Evolutionary conservation across 176 grass and related monocot species (phyloP).

Genomic region (Juncus inflexus): DNA sequence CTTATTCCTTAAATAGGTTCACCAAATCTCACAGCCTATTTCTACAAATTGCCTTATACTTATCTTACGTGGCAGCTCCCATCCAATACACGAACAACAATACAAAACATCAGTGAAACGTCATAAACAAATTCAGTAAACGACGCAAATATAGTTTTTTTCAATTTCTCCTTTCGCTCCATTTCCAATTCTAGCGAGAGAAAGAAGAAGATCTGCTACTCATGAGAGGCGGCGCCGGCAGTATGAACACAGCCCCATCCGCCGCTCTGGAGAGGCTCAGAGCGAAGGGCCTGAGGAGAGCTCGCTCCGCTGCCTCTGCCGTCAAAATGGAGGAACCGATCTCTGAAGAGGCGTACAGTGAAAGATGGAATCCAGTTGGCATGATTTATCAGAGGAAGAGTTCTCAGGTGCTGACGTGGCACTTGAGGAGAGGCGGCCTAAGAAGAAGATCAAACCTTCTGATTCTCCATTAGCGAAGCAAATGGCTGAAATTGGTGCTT

Average conservation of each 20-base stretch:
- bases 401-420: conserved; percentile 38
- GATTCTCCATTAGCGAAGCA: conserved; percentile 24
- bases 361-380: conserved; percentile 44
- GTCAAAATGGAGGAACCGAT: conserved; percentile 82
- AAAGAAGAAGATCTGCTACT: conserved; percentile 19
- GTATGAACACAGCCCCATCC: conserved; percentile 40
- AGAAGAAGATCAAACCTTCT: conserved; percentile 47
- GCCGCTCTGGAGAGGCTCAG: conserved; percentile 65
- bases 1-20: too few species aligned
- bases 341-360: conserved; percentile 77
- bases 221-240: conserved; percentile 35
- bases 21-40: too few species aligned
- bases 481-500: conserved; percentile 66
- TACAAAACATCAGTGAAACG: too few species aligned
- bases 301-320: conserved; percentile 31
- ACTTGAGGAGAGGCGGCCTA: conserved; percentile 36
- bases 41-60: too few species aligned
- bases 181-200: background rate
- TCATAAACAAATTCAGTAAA: too few species aligned
- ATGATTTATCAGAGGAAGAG: conserved; percentile 59
- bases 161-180: too few species aligned
- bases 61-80: too few species aligned
- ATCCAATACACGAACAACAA: too few species aligned
- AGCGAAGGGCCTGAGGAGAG: conserved; percentile 13
- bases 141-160: too few species aligned